Conservation (phyloP, 2,329 filamentous ascomycete genomes). For the Grosmannia penicillata region DNA sequence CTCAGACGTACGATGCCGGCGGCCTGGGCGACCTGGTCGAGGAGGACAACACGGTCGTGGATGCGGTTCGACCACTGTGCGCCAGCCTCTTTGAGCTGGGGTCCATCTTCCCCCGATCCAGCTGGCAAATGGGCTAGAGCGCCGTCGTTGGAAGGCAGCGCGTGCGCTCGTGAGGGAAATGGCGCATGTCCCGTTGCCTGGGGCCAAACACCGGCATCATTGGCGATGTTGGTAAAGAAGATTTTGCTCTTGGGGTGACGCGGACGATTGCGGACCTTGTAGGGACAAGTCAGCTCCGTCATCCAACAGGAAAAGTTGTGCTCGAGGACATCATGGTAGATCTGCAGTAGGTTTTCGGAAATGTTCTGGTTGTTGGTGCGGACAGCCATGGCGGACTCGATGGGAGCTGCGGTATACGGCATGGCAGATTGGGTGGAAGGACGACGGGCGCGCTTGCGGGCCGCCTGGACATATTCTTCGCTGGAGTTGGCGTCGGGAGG, state of each 20-base stretch:
- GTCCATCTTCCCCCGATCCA: constrained; percentile 10
- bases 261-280: constrained; percentile 16
- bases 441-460: too few species aligned
- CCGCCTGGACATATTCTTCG: too few species aligned
- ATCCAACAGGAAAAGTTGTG: constrained; percentile 38
- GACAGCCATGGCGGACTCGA: constrained; percentile 15
- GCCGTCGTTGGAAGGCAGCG: too few species aligned
- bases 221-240: neutral
- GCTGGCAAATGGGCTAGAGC: neutral
- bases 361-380: constrained; percentile 21
- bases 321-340: constrained; percentile 40
- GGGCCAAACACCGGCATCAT: too few species aligned
- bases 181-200: too few species aligned
- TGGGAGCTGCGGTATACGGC: too few species aligned
- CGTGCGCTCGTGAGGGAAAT: too few species aligned
- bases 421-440: too few species aligned
- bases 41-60: constrained; percentile 30
- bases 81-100: constrained; percentile 13
- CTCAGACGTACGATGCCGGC: constrained; percentile 25
- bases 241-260: neutral
- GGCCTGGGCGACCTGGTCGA: constrained; percentile 27
- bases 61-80: constrained; percentile 31
- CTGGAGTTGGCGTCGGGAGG: too few species aligned
- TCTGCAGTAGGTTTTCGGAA: constrained; percentile 26
- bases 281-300: constrained; percentile 37